Percentiles rank a stretch among this genome's conserved stretches.
These are phyloP conservation scores for Trichoderma endophyticum DNA, from an alignment of 2,329 filamentous ascomycete genomes.

Conservation along the genomic window DNA sequence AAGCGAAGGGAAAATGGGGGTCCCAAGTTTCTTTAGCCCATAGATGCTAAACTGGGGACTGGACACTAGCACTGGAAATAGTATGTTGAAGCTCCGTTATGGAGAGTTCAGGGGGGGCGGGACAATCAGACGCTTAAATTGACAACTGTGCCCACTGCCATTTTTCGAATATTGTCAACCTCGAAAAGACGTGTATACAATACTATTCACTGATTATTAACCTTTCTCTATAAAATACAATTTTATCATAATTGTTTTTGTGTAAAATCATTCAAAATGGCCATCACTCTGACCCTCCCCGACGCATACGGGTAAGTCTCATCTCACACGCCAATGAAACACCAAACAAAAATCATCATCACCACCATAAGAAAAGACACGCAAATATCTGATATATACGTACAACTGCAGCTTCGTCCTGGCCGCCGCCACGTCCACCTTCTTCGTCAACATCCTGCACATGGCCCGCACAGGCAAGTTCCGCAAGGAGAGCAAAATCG, in stretches of 20 bases:
- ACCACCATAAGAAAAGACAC: background rate
- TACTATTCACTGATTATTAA: background rate
- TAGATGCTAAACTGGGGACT: background rate
- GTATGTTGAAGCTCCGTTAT: background rate
- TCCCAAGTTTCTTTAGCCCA: background rate
- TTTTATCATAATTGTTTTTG: background rate
- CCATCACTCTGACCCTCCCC: slow-evolving; percentile 43
- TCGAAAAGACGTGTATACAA: background rate
- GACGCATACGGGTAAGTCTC: slow-evolving; percentile 49
- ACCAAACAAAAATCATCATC: background rate
- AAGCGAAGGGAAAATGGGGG: background rate
- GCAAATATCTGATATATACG: background rate
- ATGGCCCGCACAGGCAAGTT: slow-evolving; percentile 42
- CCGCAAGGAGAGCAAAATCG: slow-evolving; percentile 52
- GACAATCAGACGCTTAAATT: slow-evolving; percentile 14
- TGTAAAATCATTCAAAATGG: slow-evolving; percentile 35
- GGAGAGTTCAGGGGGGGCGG: background rate
- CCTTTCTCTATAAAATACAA: background rate
- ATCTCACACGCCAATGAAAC: background rate
- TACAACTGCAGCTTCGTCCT: slow-evolving; percentile 56
- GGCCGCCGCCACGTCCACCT: slow-evolving; percentile 52
- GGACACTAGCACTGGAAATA: background rate
- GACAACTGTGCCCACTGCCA: background rate
- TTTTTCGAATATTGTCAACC: background rate
- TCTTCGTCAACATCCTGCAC: slow-evolving; percentile 58